These are phyloP conservation scores for Pharnaceum exiguum DNA, from an alignment of 148 eudicot species.

Conservation along the genomic window DNA sequence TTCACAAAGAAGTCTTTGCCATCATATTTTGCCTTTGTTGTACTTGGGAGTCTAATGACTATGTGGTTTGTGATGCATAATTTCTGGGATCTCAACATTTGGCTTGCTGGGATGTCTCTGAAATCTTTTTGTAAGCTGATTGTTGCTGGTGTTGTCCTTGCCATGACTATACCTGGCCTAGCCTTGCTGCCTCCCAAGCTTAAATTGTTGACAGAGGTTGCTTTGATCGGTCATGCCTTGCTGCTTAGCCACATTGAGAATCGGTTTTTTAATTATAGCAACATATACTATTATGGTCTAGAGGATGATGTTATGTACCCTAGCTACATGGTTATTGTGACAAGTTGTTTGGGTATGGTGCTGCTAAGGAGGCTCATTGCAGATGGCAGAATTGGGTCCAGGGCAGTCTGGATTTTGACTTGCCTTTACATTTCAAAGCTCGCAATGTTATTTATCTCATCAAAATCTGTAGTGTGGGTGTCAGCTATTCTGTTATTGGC, in stretches of 20 bases:
- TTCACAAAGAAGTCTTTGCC: slow-evolving; percentile 77
- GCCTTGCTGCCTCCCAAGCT: slow-evolving; percentile 81
- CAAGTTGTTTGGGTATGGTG: slow-evolving; percentile 82
- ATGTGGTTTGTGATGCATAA: slow-evolving; percentile 94
- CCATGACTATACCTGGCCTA: slow-evolving; percentile 86
- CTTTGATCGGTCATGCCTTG: slow-evolving; percentile 75
- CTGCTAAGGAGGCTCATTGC: slow-evolving; percentile 73
- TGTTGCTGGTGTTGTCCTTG: slow-evolving; percentile 71
- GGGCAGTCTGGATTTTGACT: slow-evolving; percentile 78
- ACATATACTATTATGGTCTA: slow-evolving; percentile 76
- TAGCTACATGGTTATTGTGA: slow-evolving; percentile 81
- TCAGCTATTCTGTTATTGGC: slow-evolving; percentile 84
- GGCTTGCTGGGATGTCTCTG: slow-evolving; percentile 97
- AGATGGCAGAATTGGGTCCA: slow-evolving; percentile 71
- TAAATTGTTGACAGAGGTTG: slow-evolving; percentile 67
- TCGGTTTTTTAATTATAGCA: slow-evolving; percentile 79
- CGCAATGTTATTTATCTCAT: slow-evolving; percentile 76
- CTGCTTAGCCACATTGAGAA: slow-evolving; percentile 90
- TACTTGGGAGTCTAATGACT: slow-evolving; percentile 85
- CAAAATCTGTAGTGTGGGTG: slow-evolving; percentile 84
- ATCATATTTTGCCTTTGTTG: slow-evolving; percentile 85
- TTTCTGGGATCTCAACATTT: slow-evolving; percentile 94
- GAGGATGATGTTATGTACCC: slow-evolving; percentile 98
- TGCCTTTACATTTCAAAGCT: slow-evolving; percentile 86
- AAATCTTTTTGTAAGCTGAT: slow-evolving; percentile 89